Base-by-base conservation (phyloP, 2,329 filamentous ascomycete species). In the Botryotinia convoluta region DNA sequence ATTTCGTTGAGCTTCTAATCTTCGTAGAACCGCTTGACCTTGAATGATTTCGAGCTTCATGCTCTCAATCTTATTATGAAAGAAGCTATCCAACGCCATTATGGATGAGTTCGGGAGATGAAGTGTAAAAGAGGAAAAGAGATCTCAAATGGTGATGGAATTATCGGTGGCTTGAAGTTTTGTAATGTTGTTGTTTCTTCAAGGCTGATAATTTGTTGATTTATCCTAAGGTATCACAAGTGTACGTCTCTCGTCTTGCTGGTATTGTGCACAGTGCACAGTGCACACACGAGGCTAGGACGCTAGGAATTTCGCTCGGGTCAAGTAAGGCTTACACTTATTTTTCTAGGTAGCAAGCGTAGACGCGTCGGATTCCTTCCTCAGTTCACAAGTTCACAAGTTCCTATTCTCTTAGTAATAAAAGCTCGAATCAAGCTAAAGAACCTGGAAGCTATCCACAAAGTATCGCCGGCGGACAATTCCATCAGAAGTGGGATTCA, bases 41-140 rank as follows among this genome's bases (percentile, higher is more conserved):
- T 98, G 95, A 83, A 99, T 95, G 83, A 99, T 99, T 90, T 99
- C 95, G 83, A 99, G 94, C 92, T 98, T 98, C 93, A 98, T 97
- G 83, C 93, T 91, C 93, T 99, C 96, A 86, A 98, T 98, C 89
- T 99, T 99, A 88, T 98, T 98, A 86, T 96, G 93, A 85, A 97
- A 99, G 87, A 98, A 99, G 85, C 93, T 97, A 85, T 98, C 96
- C 86, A 99, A 93, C 89, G 95, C 95, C 96, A 99, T 99, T 83
- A 82, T 91, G 89, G 72, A 57, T 51, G 18, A 10, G 12, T 29
- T 51, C 39, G 32, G 44, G 22, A 26, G 45, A 29, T 9, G n/a
- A 32, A 6, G 63, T 45, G 20, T 37, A 4, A 16, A 29, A 6
- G 32, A 32, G 26, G 35, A 14, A 39, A 37, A 22, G 20, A 29